Evolutionary conservation across 306 rosid species (phyloP), one percentile per base, ranked within the genome.

Genomic region (Amphicarpaea edgeworthii): DNA sequence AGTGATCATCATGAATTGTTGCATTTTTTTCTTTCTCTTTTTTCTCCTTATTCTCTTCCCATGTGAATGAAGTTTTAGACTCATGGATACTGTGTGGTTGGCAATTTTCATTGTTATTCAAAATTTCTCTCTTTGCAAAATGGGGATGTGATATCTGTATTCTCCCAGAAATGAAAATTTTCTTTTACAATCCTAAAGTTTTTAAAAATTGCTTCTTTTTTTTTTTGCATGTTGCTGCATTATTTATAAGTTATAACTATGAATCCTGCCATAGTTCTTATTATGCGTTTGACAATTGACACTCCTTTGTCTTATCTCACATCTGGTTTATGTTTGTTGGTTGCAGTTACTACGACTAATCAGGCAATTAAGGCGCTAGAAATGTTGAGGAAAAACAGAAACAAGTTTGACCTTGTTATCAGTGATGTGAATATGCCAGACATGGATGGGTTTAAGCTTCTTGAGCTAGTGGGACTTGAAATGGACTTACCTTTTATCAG

Each of bases 401-500:
- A 91, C 38, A 80, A 40, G 83, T 91, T 86, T 86, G 96, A 91
- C 75, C 85, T 93, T 3, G 91, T 91, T 77, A 91, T 93, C 10
- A 90, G 93, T 68, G 98, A 91, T 79, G 97, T 93, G 2, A 87
- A 87, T 21, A 93, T 93, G 96, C 96, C 97, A 11, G 96, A 88
- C 79, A 91, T 93, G 88, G 96, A 93, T 78, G 98, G 98, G 40
- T 93, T 93, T 68, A 85, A 90, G 91, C 94, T 91, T 12, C 97
- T 93, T 81, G 90, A 90, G 83, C 84, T 57, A 12, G 86, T 91
- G 72, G 97, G 91, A 69, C 96, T 87, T 67, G 98, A 91, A 70
- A 93, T 87, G 97, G 96, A 93, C 88, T 84, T 93, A 37, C 97
- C 98, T 34, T 92, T 93, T 26, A 91, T 93, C 37, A 93, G 97